These are phyloP conservation scores for Nitzschia sp. DNA, from an alignment of 108 stramenopile species.

Conservation along the genomic window DNA sequence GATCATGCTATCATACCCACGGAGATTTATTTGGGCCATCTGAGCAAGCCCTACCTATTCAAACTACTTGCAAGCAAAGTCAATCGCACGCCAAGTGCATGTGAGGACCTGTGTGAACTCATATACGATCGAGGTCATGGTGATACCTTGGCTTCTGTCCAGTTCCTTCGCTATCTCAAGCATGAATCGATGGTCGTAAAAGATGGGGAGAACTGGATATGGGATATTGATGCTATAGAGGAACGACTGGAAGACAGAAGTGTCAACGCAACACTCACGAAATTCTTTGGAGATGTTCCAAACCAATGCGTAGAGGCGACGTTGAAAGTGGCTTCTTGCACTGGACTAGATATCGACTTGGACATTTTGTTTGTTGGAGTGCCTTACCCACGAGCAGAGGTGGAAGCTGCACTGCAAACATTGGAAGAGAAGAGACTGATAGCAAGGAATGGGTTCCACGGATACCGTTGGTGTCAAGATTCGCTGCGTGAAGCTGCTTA, in stretches of 20 bases:
- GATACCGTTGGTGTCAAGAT: constrained; percentile 42
- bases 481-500: constrained; percentile 40
- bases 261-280: background rate
- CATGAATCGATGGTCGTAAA: background rate
- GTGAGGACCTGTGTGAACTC: background rate
- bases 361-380: background rate
- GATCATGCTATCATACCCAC: background rate
- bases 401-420: constrained; percentile 9
- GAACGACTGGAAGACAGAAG: background rate
- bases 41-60: background rate
- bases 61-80: too few relatives aligned
- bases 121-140: background rate
- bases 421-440: background rate
- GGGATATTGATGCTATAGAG: background rate
- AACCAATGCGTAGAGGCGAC: constrained; percentile 1
- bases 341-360: constrained; percentile 41
- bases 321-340: constrained; percentile 41
- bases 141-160: background rate
- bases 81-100: too few relatives aligned
- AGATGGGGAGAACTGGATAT: background rate
- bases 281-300: background rate
- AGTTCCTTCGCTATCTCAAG: background rate
- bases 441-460: background rate
- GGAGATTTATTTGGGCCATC: background rate
- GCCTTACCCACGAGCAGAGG: constrained; percentile 1